These are phyloP conservation scores for Botrytis tulipae DNA, from an alignment of 2,329 filamentous ascomycete genomes.

Conservation along the genomic window DNA sequence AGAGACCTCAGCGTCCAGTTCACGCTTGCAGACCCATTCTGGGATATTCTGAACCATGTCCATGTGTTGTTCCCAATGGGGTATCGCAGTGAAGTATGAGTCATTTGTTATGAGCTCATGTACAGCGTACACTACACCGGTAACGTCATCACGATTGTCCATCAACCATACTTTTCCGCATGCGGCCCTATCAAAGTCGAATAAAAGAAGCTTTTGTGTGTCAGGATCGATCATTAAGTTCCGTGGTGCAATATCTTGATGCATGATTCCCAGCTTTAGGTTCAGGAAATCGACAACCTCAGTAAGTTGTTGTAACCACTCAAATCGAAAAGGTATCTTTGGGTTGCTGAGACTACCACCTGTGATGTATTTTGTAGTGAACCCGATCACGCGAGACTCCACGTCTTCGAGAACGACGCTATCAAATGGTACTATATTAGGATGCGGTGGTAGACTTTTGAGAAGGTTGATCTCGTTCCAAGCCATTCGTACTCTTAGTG, in stretches of 20 bases:
- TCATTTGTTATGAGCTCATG: conserved; percentile 29
- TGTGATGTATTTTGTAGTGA: not conserved
- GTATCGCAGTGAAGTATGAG: conserved; percentile 13
- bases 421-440: not conserved
- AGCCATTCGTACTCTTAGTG: not conserved
- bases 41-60: conserved; percentile 30
- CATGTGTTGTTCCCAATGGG: conserved; percentile 23
- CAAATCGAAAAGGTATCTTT: conserved; percentile 39
- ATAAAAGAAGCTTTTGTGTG: conserved; percentile 40
- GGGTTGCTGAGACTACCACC: not conserved
- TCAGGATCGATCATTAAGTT: conserved; percentile 42
- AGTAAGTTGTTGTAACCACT: conserved; percentile 42
- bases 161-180: conserved; percentile 1
- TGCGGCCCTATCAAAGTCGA: conserved; percentile 39
- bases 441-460: not conserved
- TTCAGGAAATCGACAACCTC: conserved; percentile 43
- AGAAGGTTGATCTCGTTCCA: not conserved
- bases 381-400: not conserved
- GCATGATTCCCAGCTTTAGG: conserved; percentile 40
- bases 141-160: conserved; percentile 34
- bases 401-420: conserved; percentile 1
- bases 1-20: conserved; percentile 16
- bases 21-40: conserved; percentile 23
- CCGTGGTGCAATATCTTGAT: conserved; percentile 42
- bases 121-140: conserved; percentile 28